Evolutionary conservation across 352 stramenopile genomes (phyloP), one percentile per base, ranked within the genome.

Genomic region (Phytopythium kandeliae): DNA sequence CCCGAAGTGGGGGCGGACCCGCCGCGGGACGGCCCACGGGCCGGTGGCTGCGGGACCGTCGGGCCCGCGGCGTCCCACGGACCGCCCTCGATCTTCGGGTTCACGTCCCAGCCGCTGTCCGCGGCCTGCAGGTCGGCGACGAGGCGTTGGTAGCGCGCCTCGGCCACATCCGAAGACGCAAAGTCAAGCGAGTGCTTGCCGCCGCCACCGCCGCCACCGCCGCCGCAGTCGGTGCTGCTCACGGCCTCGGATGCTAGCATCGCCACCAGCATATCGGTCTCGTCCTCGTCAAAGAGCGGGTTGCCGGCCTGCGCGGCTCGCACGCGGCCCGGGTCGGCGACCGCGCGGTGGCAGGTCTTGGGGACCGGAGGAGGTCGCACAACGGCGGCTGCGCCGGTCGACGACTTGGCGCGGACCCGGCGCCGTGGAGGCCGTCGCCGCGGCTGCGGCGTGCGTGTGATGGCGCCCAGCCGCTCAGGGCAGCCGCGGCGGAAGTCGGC

Each of bases 401-500:
- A 10, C 15, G 50, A 46, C 55, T 68, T 70, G 51, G 34, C 51
- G 24, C 54, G 50, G 8, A 25, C 26, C 17, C 35, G 19, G 46
- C 61, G 61, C 35, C 54, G 38, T 34, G 69, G 58, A 2, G 62
- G 51, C 24, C 69, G 65, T 30, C 68, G 62, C 13, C 69, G 59
- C 7, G 69, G 69, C 38, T 73, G 37, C 6, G 63, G 63, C 19
- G 66, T 67, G 56, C 69, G 72, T 10, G 43, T 41, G 57, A 85
- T 85, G 34, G 57, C 46, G 41, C 57, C 63, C 35, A 85, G 61
- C 12, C 44, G 3, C 10, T 63, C 69, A 6, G 74, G 74, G 15
- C 59, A 61, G 17, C 74, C 74, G n/a, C 71, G 71, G 21, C 68
- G 57, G 62, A 85, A 85, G 44, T 63, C 54, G 31, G 41, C 59